Base-by-base conservation (phyloP, 345 rosid genomes). In the Carallia brachiata region DNA sequence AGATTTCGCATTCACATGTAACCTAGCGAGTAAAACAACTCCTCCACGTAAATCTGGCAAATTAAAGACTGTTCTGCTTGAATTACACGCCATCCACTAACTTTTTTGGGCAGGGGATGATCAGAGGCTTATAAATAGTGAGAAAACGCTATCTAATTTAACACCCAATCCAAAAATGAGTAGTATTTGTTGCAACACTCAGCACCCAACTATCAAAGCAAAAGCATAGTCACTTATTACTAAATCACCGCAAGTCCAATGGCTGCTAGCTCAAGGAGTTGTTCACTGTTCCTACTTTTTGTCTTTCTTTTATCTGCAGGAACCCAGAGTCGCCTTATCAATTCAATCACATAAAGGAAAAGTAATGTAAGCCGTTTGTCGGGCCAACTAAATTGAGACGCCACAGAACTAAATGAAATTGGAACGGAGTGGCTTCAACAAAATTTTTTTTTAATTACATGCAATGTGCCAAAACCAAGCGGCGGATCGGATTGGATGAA, bases 81-180 rank as follows among this genome's bases (percentile, higher is more conserved):
- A 36, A n/a, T 60, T 48, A 58, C 63, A 34, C 56, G 17, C 36
- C 54, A 39, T 72, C 70, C 70, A 72, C 50, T 64, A 65, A n/a
- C 50, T 52, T 58, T n/a, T 23, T 48, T 28, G 30, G 44, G 17
- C 30, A 34, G 54, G 52, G 10, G 55, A 58, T 36, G 44, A 9
- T 12, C 10, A 30, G 3, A 23, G 57, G 58, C 30, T 39, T 63
- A 62, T 71, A 71, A 47, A 65, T 71, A 62, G 30, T 13, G 47
- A 3, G 27, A 32, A 32, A 32, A 32, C 34, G 4, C 4, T 2
- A 32, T 32, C 34, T 32, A 32, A 32, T 32, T 32, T 1, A 32
- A 23, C 23, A 23, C 23, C 23, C 23, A 23, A 23, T 23, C 23
- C 23, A 23, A 23, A 23, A 23, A 23, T 23, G 23, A 23, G 23